These are phyloP conservation scores for Geotrichum europaeum DNA, from an alignment of 1,139 yeast genomes.

Conservation along the genomic window DNA sequence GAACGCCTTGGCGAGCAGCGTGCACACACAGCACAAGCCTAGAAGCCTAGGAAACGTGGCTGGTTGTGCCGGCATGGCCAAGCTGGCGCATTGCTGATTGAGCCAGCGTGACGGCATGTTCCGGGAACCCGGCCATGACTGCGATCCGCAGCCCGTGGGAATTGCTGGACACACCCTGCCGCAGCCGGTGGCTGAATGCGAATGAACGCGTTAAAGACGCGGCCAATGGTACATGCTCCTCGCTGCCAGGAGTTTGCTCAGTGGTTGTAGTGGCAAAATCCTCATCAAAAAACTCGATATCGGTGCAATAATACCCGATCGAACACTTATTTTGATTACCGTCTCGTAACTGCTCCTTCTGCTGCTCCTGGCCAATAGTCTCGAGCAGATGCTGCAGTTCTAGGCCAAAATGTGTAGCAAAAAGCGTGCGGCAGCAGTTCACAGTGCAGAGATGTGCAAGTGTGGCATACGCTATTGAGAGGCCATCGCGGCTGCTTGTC, in stretches of 20 bases:
- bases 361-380: conserved; percentile 26
- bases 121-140: conserved; percentile 57
- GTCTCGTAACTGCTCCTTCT: background rate
- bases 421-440: conserved; percentile 68
- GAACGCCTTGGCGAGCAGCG: no score
- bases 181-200: conserved; percentile 56
- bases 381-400: conserved; percentile 48
- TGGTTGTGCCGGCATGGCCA: background rate
- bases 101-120: conserved; percentile 44
- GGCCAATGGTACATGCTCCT: background rate
- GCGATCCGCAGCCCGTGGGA: conserved; percentile 89
- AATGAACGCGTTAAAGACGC: conserved; percentile 18
- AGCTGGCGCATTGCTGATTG: conserved; percentile 8
- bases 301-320: conserved; percentile 50
- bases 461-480: conserved; percentile 84
- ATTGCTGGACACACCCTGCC: conserved; percentile 64
- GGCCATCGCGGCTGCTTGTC: conserved; percentile 83
- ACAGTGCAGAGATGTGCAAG: conserved; percentile 49
- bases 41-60: background rate
- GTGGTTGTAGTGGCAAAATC: conserved; percentile 14
- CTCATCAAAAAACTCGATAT: conserved; percentile 33
- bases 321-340: background rate
- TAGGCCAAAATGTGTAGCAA: conserved; percentile 89
- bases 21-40: background rate
- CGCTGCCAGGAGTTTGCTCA: background rate